Percentiles rank a stretch among this genome's conserved stretches.
Evolutionary conservation across 2,329 filamentous ascomycete genomes (phyloP).

Genomic region (Xylariaceae sp.): DNA sequence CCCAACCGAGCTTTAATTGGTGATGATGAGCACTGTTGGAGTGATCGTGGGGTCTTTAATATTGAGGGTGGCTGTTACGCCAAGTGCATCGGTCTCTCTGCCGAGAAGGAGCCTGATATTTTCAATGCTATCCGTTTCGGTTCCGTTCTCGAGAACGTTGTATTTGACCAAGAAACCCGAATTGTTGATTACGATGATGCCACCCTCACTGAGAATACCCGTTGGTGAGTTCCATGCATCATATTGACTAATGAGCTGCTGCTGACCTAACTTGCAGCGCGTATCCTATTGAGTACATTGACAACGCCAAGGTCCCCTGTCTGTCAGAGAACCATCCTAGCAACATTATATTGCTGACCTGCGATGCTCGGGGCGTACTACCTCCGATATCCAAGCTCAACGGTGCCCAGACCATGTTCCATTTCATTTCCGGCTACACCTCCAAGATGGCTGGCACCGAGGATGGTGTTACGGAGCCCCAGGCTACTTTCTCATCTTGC

Average conservation of each 20-base stretch:
- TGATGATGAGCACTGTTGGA: slow-evolving; percentile 99
- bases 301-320: slow-evolving; percentile 98
- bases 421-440: slow-evolving; percentile 99
- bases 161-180: slow-evolving; percentile 90
- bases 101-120: slow-evolving; percentile 99
- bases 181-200: slow-evolving; percentile 94
- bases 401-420: slow-evolving; percentile 98
- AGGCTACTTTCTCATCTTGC: slow-evolving; percentile 98
- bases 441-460: slow-evolving; percentile 99
- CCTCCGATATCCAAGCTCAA: slow-evolving; percentile 97
- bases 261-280: slow-evolving; percentile 54
- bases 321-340: slow-evolving; percentile 83
- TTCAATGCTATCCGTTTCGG: slow-evolving; percentile 95
- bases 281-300: slow-evolving; percentile 99
- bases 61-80: slow-evolving; percentile 99
- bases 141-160: slow-evolving; percentile 97
- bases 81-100: slow-evolving; percentile 96
- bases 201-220: slow-evolving; percentile 97
- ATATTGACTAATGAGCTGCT: slow-evolving; percentile 18
- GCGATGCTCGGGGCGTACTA: slow-evolving; percentile 95
- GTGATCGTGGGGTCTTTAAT: slow-evolving; percentile 96
- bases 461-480: slow-evolving; percentile 93
- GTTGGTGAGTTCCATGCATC: slow-evolving; percentile 58
- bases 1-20: slow-evolving; percentile 95
- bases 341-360: slow-evolving; percentile 98